Evolutionary conservation across 257 asterid species (phyloP).

Genomic region (Echium plantagineum): DNA sequence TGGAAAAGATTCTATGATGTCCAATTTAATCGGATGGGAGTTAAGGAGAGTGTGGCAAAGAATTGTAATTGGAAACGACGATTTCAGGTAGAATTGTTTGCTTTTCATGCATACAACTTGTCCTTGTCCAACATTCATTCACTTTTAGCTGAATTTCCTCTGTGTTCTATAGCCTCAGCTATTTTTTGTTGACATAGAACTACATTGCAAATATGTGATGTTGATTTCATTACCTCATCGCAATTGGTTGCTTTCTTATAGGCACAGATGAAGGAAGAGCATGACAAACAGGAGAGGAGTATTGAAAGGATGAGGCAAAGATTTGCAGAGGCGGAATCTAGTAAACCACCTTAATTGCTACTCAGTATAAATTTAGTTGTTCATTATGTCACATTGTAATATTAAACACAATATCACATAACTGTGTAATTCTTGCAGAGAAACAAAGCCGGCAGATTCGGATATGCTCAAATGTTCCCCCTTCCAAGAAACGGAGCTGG

Average conservation of each 20-base stretch:
- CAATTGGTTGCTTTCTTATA: conserved; percentile 15
- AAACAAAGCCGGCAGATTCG: conserved; percentile 72
- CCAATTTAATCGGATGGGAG: conserved; percentile 48
- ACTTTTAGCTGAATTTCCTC: too few relatives aligned
- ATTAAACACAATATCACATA: conserved; percentile 1
- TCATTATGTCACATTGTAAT: too few relatives aligned
- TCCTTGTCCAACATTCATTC: too few relatives aligned
- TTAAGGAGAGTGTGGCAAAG: conserved; percentile 39
- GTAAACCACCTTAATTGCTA: conserved; percentile 30
- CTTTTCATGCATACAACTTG: too few relatives aligned
- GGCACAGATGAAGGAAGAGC: conserved; percentile 56
- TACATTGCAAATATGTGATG: conserved; percentile 5
- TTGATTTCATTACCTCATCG: conserved; percentile 5
- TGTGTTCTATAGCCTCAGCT: not conserved
- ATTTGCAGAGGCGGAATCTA: conserved; percentile 50
- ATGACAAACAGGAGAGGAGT: conserved; percentile 40
- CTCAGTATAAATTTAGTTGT: not conserved
- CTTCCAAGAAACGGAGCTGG: conserved; percentile 66
- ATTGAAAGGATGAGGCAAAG: conserved; percentile 42
- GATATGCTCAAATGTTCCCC: conserved; percentile 78
- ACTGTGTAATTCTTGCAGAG: conserved; percentile 29
- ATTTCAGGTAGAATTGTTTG: conserved; percentile 39
- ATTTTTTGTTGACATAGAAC: not conserved
- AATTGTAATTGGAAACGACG: conserved; percentile 49
- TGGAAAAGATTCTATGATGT: conserved; percentile 63